phyloP scores from a whole-genome alignment of 2,329 filamentous ascomycete genomes.

The Pseudomassariella vexata region DNA sequence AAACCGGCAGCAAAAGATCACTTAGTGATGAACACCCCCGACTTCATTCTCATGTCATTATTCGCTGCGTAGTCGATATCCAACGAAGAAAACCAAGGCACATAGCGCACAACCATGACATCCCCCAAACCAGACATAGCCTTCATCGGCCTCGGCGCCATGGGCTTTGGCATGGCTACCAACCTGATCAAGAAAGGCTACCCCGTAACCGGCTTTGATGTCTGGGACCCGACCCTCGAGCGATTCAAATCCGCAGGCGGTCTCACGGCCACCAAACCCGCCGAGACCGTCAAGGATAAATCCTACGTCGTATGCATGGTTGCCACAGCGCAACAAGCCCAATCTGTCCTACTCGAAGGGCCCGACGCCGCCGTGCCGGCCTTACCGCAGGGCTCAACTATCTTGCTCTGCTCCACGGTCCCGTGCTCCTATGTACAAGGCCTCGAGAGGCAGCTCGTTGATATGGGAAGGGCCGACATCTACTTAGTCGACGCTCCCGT shows the following conservation, averaged over 20 bases:
- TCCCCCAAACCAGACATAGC: slow-evolving; percentile 38
- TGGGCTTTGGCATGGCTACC: slow-evolving; percentile 79
- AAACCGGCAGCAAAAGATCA: no score
- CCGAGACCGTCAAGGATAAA: slow-evolving; percentile 54
- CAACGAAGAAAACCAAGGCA: no score
- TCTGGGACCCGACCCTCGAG: slow-evolving; percentile 61
- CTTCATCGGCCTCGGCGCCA: slow-evolving; percentile 73
- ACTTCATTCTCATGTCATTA: no score
- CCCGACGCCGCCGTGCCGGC: slow-evolving; percentile 40
- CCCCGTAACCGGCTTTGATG: slow-evolving; percentile 64
- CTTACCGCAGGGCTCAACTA: slow-evolving; percentile 51
- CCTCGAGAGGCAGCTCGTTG: slow-evolving; percentile 50
- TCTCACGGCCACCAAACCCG: slow-evolving; percentile 49
- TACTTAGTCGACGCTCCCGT: slow-evolving; percentile 67
- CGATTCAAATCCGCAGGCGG: slow-evolving; percentile 61
- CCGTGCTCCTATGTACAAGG: slow-evolving; percentile 59
- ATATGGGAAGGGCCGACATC: slow-evolving; percentile 54
- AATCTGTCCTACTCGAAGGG: slow-evolving; percentile 57
- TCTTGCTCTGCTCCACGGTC: slow-evolving; percentile 67
- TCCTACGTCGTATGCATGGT: slow-evolving; percentile 69
- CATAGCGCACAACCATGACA: slow-evolving; percentile 20
- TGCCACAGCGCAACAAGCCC: slow-evolving; percentile 64
- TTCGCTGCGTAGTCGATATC: no score
- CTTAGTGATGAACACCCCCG: no score
- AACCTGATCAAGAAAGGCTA: slow-evolving; percentile 64